A percentile compares a stretch with the other conserved stretches of the same genome.
These are phyloP conservation scores for Tetrahymena borealis DNA, from an alignment of 73 alveolate species.

Conservation along the genomic window DNA sequence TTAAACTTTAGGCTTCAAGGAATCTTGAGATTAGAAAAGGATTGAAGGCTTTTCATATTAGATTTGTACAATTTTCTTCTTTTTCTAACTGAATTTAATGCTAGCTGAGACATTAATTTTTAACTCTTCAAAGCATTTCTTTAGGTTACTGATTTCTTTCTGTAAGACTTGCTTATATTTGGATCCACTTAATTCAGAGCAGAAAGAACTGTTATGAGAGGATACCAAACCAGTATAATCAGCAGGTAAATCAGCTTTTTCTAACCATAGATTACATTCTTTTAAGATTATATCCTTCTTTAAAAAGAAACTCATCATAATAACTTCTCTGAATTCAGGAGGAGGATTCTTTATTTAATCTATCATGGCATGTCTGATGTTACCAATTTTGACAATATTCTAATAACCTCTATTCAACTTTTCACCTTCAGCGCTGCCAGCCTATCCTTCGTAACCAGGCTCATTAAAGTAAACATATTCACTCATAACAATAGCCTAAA, in stretches of 20 bases:
- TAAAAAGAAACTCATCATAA: constrained; percentile 60
- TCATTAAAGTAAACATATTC: constrained; percentile 93
- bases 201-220: constrained; percentile 57
- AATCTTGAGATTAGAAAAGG: not conserved
- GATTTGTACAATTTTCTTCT: not conserved
- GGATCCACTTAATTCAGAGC: not conserved
- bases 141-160: not conserved
- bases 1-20: not conserved
- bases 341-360: constrained; percentile 87
- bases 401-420: constrained; percentile 88
- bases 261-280: constrained; percentile 66
- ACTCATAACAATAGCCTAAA: constrained; percentile 91
- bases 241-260: constrained; percentile 69
- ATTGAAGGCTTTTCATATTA: not conserved
- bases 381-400: constrained; percentile 84
- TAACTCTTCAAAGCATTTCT: not conserved
- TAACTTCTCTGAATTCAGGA: constrained; percentile 78
- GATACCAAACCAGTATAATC: constrained; percentile 67
- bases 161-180: not conserved
- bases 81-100: not conserved
- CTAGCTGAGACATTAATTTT: not conserved
- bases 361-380: constrained; percentile 89
- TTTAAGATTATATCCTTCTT: constrained; percentile 58
- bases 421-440: constrained; percentile 91
- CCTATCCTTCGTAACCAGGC: constrained; percentile 95